Conservation (phyloP, 179 eudicot species). For the Sideroxylon spinosum region DNA sequence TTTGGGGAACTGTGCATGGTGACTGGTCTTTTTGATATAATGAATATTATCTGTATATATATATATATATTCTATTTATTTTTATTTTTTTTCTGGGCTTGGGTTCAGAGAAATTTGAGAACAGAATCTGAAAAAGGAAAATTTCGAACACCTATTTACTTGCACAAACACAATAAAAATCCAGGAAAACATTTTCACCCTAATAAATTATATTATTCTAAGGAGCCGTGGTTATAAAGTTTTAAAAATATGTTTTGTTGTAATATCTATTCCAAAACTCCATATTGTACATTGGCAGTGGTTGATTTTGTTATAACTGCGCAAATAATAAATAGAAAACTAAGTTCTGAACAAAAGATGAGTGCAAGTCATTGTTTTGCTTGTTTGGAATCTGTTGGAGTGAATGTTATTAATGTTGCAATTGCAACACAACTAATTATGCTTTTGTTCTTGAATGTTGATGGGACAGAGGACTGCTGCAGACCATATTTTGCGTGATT, state of each 20-base stretch:
- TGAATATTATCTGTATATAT: background rate
- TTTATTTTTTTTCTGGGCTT: background rate
- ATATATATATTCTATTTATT: too few relatives aligned
- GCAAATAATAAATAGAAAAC: background rate
- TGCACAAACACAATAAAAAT: background rate
- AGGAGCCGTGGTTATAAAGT: background rate
- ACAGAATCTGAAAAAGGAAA: background rate
- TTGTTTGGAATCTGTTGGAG: background rate
- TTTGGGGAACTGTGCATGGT: background rate
- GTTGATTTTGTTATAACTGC: background rate
- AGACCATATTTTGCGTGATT: constrained; percentile 79
- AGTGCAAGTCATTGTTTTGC: background rate
- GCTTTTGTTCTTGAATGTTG: background rate
- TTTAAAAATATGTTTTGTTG: too few relatives aligned
- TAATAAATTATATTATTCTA: too few relatives aligned
- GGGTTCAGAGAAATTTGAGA: background rate
- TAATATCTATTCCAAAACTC: too few relatives aligned
- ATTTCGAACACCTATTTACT: background rate
- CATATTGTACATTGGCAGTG: background rate
- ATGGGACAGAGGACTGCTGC: constrained; percentile 83
- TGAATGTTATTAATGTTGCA: background rate
- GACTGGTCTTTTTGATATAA: background rate
- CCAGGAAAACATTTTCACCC: background rate
- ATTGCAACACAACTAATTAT: background rate
- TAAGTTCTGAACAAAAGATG: background rate